Evolutionary conservation across 371 early-diverging fungal genomes (phyloP), one percentile per base, ranked within the genome.

Genomic region (Thermomucor indicae-seudaticae): DNA sequence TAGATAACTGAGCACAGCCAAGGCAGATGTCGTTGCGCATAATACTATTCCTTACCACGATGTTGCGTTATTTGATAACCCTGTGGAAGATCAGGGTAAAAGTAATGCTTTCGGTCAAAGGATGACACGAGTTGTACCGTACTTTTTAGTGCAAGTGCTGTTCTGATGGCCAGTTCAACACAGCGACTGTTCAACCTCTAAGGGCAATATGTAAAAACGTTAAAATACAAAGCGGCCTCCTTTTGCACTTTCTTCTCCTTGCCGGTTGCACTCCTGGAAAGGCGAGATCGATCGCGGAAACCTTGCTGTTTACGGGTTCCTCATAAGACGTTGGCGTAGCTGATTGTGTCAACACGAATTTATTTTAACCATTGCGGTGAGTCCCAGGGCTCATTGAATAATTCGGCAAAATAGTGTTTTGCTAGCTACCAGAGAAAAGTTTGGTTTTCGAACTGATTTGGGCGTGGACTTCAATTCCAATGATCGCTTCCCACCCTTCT

Each of bases 31-130:
- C n/a, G n/a, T n/a, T n/a, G n/a, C n/a, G n/a, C n/a, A n/a, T n/a
- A n/a, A n/a, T 25, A 29, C 11, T 3, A 20, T 10, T 12, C 12
- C 43, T 37, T 64, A 80, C 85, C 81, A 62, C 79, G 71, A 43
- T 91, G 84, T 52, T 96, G 96, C 14, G 96, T 96, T 43, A 96
- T 93, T 67, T 96, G 96, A 62, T 91, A 96, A 6, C 96, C 95
- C 51, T 82, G 85, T 11, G 94, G 93, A 47, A 92, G 73, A 67
- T 96, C 96, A 4, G 85, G 85, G 62, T 96, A 96, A 62, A 91
- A 92, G 58, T 96, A 96, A 64, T 96, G 96, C 57, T 96, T 95
- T 37, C 96, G 83, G 47, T 96, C 95, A 60, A 96, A 96, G 1
- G 77, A 67, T 2, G 90, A 91, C 29, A 49, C 43, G 4, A 41